A percentile compares a stretch with the other conserved stretches of the same genome.
Conservation (phyloP, 805 yeast species). For the Ogataea paradorogensis region DNA sequence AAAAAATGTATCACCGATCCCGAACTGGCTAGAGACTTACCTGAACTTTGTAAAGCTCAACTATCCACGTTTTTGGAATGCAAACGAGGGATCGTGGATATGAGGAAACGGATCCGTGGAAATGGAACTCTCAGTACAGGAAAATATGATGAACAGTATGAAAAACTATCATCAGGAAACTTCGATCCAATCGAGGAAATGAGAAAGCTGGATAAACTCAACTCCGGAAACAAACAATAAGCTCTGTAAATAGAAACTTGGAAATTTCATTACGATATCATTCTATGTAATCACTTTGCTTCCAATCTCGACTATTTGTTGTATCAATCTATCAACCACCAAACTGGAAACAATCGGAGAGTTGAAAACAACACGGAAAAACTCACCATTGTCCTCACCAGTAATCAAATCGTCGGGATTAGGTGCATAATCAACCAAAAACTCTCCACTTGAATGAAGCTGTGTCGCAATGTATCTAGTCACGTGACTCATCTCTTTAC, state of each 20-base stretch:
- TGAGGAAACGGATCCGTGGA: constrained; percentile 88
- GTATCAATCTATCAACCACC: constrained; percentile 45
- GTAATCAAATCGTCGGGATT: constrained; percentile 43
- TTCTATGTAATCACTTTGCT: constrained; percentile 5
- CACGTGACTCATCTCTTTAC: constrained; percentile 44
- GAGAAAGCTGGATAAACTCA: constrained; percentile 61
- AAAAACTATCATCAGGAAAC: constrained; percentile 73
- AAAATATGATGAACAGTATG: constrained; percentile 83
- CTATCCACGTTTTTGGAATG: constrained; percentile 86
- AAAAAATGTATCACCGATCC: constrained; percentile 84
- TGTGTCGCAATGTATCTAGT: constrained; percentile 63
- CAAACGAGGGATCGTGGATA: constrained; percentile 85
- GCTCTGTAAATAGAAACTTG: constrained; percentile 1
- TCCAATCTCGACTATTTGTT: constrained; percentile 38
- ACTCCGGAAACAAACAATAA: constrained; percentile 42
- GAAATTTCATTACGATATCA: background rate
- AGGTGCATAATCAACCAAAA: constrained; percentile 77
- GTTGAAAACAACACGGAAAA: constrained; percentile 80
- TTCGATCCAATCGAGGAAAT: constrained; percentile 81
- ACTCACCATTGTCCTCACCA: constrained; percentile 60
- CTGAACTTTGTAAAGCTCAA: constrained; percentile 84
- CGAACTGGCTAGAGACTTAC: constrained; percentile 68
- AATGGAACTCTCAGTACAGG: constrained; percentile 94
- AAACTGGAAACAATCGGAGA: constrained; percentile 54
- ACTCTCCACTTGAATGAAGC: constrained; percentile 61